Evolutionary conservation across 192 early-diverging fungal species (phyloP).

Genomic region (Coemansia sp.): DNA sequence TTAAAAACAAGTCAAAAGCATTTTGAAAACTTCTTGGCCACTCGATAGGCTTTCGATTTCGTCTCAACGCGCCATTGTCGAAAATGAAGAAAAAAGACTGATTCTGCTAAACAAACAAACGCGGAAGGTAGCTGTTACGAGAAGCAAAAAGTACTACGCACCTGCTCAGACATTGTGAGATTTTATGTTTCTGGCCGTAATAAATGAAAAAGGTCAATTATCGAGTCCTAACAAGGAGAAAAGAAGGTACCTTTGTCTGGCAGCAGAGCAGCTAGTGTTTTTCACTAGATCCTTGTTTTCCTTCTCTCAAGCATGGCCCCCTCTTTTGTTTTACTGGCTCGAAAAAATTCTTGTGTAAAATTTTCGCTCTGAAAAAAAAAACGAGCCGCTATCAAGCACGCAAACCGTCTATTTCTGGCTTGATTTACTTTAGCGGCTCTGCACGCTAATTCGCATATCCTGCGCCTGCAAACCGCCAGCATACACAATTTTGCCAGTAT

Average conservation of each 20-base stretch:
- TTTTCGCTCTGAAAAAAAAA: conserved; percentile 18
- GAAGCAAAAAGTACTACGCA: conserved; percentile 32
- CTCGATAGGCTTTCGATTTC: too few relatives aligned
- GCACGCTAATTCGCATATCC: too few relatives aligned
- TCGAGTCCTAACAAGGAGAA: conserved; percentile 45
- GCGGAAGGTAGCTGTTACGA: background rate
- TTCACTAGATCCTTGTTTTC: conserved; percentile 10
- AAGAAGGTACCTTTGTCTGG: conserved; percentile 40
- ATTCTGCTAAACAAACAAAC: too few relatives aligned
- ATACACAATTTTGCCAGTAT: too few relatives aligned
- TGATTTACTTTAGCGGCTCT: too few relatives aligned
- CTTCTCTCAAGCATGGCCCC: conserved; percentile 8
- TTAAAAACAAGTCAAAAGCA: too few relatives aligned
- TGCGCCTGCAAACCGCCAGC: too few relatives aligned
- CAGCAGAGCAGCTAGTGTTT: conserved; percentile 7
- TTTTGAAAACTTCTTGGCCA: too few relatives aligned
- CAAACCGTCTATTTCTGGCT: background rate
- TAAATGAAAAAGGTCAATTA: conserved; percentile 19
- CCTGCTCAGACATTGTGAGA: conserved; percentile 53
- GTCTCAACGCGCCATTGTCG: too few relatives aligned
- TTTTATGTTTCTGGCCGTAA: conserved; percentile 28
- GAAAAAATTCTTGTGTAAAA: conserved; percentile 30
- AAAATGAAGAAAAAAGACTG: too few relatives aligned
- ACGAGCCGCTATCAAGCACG: background rate
- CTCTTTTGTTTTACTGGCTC: conserved; percentile 1